Base-by-base conservation (phyloP, 352 stramenopile species). In the Plasmopara halstedii region DNA sequence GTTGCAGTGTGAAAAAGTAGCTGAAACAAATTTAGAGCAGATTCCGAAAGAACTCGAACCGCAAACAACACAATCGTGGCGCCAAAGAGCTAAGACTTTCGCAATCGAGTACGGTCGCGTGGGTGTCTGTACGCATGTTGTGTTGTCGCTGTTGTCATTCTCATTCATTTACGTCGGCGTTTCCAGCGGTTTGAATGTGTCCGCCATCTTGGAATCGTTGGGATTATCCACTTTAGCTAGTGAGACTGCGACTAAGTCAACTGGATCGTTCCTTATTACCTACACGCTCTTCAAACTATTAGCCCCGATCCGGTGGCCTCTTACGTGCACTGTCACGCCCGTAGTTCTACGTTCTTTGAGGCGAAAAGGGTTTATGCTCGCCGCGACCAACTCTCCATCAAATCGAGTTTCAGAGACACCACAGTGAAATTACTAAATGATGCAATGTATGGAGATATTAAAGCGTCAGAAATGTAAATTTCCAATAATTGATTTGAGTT, bases 241-340 rank as follows among this genome's bases (percentile, higher is more conserved):
- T 35, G 65, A 83, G 39, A 46, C 62, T 2, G 59, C 65, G 6
- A 72, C 76, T 13, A 85, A 73, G 48, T 84, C 72, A 20, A 74
- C 77, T 4, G 76, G 74, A 22, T 87, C 76, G 13, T 71, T 81
- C n/a, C 51, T 92, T n/a, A 79, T 92, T 39, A 63, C 80, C 21
- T 92, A 92, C 53, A 74, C 80, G 10, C 50, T 89, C 40, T 92
- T 89, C 73, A 92, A 92, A 49, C 36, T 92, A 33, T 44, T 79
- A 17, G 50, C 73, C n/a, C 80, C 80, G 5, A 45, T 92, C 22
- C 80, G 80, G 17, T 92, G 80, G 80, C 77, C 77, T 6, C 60
- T 92, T 9, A 92, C 80, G 21, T 87, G 89, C 50, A 75, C 73
- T 8, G 71, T 88, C 20, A 89, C 80, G 7, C 80, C 80, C 7